Percentiles rank a stretch among this genome's conserved stretches.
phyloP scores from a whole-genome alignment of 805 yeast genomes.

The Jamesozyma hellenica region DNA sequence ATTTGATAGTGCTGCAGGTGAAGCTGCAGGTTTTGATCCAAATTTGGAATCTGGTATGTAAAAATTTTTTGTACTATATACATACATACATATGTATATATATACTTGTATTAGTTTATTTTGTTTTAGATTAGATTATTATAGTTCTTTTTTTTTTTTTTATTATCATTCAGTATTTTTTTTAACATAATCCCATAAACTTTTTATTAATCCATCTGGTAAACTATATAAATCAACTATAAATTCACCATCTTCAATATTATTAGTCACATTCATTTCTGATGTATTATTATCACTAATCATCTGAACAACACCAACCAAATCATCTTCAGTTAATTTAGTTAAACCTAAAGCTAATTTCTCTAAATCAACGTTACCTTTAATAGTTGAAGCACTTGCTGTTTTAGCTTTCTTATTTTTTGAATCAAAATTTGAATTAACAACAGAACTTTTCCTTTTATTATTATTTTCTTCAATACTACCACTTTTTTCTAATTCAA shows the following conservation, averaged over 20 bases:
- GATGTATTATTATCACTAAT: conserved; percentile 91
- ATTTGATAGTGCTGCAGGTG: conserved; percentile 11
- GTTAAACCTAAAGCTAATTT: conserved; percentile 83
- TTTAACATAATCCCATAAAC: conserved; percentile 90
- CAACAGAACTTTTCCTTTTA: conserved; percentile 15
- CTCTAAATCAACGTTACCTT: conserved; percentile 78
- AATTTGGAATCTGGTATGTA: conserved; percentile 15
- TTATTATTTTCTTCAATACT: conserved; percentile 49
- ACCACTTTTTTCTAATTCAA: conserved; percentile 72
- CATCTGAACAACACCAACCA: conserved; percentile 93
- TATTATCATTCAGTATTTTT: conserved; percentile 42
- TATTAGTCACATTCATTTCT: conserved; percentile 93
- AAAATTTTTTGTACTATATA: too few species aligned
- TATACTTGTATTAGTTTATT: too few species aligned
- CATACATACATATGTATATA: too few species aligned
- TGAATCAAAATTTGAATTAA: conserved; percentile 22
- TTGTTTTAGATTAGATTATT: too few species aligned
- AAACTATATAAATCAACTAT: conserved; percentile 91
- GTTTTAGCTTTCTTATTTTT: conserved; percentile 45
- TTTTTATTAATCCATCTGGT: conserved; percentile 83
- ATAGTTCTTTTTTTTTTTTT: too few species aligned
- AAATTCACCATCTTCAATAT: conserved; percentile 93
- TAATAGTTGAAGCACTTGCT: conserved; percentile 36
- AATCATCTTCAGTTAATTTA: conserved; percentile 81
- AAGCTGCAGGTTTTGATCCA: conserved; percentile 18